Conservation (phyloP, 2,329 filamentous ascomycete species). For the Sclerotinia borealis region DNA sequence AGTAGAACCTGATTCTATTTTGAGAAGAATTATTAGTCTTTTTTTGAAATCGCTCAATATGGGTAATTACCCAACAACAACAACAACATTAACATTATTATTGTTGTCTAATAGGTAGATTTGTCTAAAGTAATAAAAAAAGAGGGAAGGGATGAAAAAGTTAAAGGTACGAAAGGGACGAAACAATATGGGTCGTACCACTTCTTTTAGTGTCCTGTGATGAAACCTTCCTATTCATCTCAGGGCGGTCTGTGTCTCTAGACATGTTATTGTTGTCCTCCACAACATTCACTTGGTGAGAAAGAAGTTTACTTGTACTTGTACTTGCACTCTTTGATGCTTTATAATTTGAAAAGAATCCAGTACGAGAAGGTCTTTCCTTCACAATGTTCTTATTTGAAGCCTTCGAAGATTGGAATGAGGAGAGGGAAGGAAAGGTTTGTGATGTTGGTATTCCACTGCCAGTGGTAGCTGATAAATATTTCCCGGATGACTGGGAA, state of each 20-base stretch:
- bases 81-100: too few relatives aligned
- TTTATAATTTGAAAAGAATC: slow-evolving; percentile 43
- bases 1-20: slow-evolving; percentile 24
- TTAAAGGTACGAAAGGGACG: too few relatives aligned
- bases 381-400: slow-evolving; percentile 17
- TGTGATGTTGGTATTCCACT: slow-evolving; percentile 18
- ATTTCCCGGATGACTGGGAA: slow-evolving; percentile 17
- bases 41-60: background rate
- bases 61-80: background rate
- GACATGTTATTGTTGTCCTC: slow-evolving; percentile 34
- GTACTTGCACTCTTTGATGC: slow-evolving; percentile 42
- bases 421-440: slow-evolving; percentile 20
- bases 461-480: background rate
- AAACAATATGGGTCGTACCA: slow-evolving; percentile 28
- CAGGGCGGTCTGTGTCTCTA: slow-evolving; percentile 30
- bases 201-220: slow-evolving; percentile 28
- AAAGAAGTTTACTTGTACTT: slow-evolving; percentile 38
- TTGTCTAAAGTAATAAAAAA: too few relatives aligned
- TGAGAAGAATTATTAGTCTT: slow-evolving; percentile 9
- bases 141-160: too few relatives aligned
- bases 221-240: slow-evolving; percentile 28
- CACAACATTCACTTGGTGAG: slow-evolving; percentile 24
- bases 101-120: slow-evolving; percentile 7
- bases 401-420: slow-evolving; percentile 14
- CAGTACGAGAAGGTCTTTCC: slow-evolving; percentile 24